A percentile compares a stretch with the other conserved stretches of the same genome.
Conservation (phyloP, 1,284 basidiomycete species). For the Boletus sp. region DNA sequence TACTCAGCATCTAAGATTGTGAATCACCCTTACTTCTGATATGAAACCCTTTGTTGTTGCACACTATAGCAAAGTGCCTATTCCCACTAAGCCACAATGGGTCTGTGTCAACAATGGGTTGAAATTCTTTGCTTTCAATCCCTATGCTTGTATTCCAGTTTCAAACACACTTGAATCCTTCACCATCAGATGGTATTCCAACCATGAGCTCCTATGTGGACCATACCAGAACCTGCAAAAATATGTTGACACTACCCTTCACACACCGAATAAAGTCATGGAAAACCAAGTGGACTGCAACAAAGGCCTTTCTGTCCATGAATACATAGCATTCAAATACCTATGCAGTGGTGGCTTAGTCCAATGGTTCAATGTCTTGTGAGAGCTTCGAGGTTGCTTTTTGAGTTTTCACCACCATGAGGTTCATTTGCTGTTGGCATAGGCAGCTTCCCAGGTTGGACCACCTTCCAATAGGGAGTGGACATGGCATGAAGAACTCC, state of each 20-base stretch:
- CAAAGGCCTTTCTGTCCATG: slow-evolving; percentile 43
- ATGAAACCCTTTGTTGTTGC: slow-evolving; percentile 44
- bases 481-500: slow-evolving; percentile 44
- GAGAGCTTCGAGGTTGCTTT: slow-evolving; percentile 42
- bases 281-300: slow-evolving; percentile 46
- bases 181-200: slow-evolving; percentile 35
- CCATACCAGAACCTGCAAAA: slow-evolving; percentile 44
- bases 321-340: slow-evolving; percentile 46
- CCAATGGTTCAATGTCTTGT: slow-evolving; percentile 54
- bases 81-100: slow-evolving; percentile 32
- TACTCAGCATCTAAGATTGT: slow-evolving; percentile 21
- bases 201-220: slow-evolving; percentile 34
- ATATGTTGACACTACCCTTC: slow-evolving; percentile 41
- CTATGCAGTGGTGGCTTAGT: slow-evolving; percentile 47
- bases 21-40: slow-evolving; percentile 44
- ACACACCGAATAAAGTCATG: slow-evolving; percentile 49
- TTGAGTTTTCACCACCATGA: slow-evolving; percentile 44
- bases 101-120: slow-evolving; percentile 45
- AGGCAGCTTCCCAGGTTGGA: slow-evolving; percentile 36
- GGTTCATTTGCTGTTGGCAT: slow-evolving; percentile 30
- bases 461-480: slow-evolving; percentile 24
- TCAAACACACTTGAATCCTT: slow-evolving; percentile 15
- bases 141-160: slow-evolving; percentile 17
- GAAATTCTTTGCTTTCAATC: slow-evolving; percentile 29
- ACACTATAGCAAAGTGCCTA: slow-evolving; percentile 39